Conservation (phyloP, 441 rosid genomes). For the Populus hybrid region DNA sequence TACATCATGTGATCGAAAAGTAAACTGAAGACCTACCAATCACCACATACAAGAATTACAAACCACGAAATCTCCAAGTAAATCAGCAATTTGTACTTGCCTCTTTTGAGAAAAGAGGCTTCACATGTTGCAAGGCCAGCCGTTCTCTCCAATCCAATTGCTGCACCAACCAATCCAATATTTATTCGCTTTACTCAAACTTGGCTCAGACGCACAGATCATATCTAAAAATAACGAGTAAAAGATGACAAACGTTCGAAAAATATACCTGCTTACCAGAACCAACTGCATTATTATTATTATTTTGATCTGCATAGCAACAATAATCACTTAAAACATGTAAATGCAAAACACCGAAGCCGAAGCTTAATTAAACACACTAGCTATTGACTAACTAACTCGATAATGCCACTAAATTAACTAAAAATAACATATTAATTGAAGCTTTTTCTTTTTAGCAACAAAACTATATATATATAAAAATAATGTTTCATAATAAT, state of each 20-base stretch:
- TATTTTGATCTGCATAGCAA: slow-evolving; percentile 54
- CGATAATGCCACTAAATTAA: neutral
- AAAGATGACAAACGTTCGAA: slow-evolving; percentile 2
- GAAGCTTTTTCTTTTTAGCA: neutral
- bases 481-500: neutral
- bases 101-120: slow-evolving; percentile 75
- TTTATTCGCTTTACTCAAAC: slow-evolving; percentile 6
- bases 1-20: slow-evolving; percentile 4
- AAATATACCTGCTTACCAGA: slow-evolving; percentile 48
- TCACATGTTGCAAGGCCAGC: slow-evolving; percentile 59
- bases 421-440: neutral
- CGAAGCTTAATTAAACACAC: neutral
- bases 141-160: slow-evolving; percentile 86
- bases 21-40: neutral
- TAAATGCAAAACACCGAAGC: neutral
- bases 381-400: neutral
- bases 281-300: slow-evolving; percentile 15
- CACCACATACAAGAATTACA: neutral
- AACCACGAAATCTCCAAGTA: neutral
- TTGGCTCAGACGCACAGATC: neutral
- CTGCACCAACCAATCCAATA: slow-evolving; percentile 41
- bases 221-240: neutral
- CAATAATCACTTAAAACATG: slow-evolving; percentile 10
- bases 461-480: neutral
- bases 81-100: slow-evolving; percentile 38